Base-by-base conservation (phyloP, 176 grass and related monocot genomes). In the Ampelocalamus luodianensis region DNA sequence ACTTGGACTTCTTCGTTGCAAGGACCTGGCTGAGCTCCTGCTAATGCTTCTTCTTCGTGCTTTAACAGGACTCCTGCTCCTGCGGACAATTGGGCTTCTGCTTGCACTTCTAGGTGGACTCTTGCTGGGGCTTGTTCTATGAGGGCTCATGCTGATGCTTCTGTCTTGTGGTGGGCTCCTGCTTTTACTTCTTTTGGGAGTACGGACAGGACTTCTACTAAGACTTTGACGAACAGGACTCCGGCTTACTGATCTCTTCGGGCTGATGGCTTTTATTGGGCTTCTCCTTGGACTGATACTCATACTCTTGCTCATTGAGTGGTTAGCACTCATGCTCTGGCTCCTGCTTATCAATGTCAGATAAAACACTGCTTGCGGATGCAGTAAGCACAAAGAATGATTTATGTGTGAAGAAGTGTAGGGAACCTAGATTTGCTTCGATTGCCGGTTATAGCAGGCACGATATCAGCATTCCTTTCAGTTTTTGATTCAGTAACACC, bases 241-340 rank as follows among this genome's bases (percentile, higher is more conserved):
- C 18, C 36, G 87, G 92, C 90, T 90, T 79, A 61, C 68, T 64
- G 83, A 69, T 38, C 54, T 90, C 86, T 82, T 83, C 7, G 59
- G 76, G 85, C 85, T 90, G 58, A 79, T 34, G 74, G 83, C 43
- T 90, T 88, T 84, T 23, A 79, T 71, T 10, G 86, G 90, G 76
- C 88, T 92, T 87, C 83, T 82, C 54, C 94, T 92, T 48, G 93
- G 91, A 76, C 97, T 99, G 86, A 96, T 94, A 76, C 91, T 99
- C 96, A 96, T 94, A 85, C 96, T 99, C 93, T 94, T 99, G 81
- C 91, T 94, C 93, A 89, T 81, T 70, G 91, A 96, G 80, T 90
- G 91, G 51, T 88, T 88, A 65, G 83, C 91, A 74, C 89, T 95
- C 73, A 74, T 72, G 90, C 93, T 99, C 87, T 79, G 83, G 74